Evolutionary conservation across 2,329 filamentous ascomycete genomes (phyloP).

Genomic region (Aspergillus puulaauensis): DNA sequence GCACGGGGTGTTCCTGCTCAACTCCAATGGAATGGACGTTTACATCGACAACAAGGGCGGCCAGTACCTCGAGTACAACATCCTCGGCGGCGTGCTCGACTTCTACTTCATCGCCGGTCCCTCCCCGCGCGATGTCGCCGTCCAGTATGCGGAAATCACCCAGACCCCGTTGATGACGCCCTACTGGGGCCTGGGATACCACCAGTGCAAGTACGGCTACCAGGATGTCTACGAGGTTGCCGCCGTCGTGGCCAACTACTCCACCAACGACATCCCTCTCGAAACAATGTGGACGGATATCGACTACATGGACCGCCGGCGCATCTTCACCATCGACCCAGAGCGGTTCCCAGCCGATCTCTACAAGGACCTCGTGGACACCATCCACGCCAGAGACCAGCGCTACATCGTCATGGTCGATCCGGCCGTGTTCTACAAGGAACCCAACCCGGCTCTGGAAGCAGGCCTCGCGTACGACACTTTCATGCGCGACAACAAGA

Average conservation of each 20-base stretch:
- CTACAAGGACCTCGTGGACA: conserved; percentile 57
- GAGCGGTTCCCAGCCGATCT: conserved; percentile 42
- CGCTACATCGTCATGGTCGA: conserved; percentile 79
- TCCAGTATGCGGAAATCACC: conserved; percentile 59
- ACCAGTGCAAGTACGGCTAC: conserved; percentile 66
- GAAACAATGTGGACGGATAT: conserved; percentile 50
- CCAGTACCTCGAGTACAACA: conserved; percentile 78
- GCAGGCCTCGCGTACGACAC: conserved; percentile 42
- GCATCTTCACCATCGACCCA: conserved; percentile 42
- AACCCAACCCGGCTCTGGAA: conserved; percentile 56
- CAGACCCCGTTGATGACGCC: conserved; percentile 61
- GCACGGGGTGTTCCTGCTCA: conserved; percentile 68
- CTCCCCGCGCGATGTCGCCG: conserved; percentile 56
- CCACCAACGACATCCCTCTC: conserved; percentile 40
- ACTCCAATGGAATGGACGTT: conserved; percentile 75
- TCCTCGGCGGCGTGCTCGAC: conserved; percentile 73
- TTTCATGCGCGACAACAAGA: conserved; percentile 57
- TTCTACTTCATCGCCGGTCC: conserved; percentile 66
- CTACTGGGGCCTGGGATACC: conserved; percentile 63
- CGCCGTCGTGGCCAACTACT: conserved; percentile 45
- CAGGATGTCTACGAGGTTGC: conserved; percentile 47
- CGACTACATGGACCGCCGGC: conserved; percentile 41
- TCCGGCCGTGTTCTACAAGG: conserved; percentile 46
- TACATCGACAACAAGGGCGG: conserved; percentile 64
- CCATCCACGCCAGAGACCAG: conserved; percentile 66